phyloP scores from a whole-genome alignment of 495 filamentous ascomycete genomes.

The Aspergillus diversus region DNA sequence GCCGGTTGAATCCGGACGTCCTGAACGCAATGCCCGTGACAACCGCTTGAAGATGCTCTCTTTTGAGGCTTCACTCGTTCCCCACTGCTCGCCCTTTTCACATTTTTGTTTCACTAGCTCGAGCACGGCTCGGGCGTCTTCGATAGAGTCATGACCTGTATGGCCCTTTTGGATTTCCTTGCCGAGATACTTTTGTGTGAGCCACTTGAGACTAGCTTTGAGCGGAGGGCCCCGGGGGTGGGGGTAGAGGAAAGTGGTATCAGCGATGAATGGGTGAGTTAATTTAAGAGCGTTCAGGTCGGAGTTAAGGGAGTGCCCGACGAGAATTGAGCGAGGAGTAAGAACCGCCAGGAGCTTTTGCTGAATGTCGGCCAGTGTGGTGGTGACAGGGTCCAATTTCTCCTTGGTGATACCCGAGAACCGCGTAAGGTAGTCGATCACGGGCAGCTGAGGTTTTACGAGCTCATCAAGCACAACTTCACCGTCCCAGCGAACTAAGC shows the following conservation, averaged over 20 bases:
- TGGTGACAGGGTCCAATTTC: slow-evolving; percentile 79
- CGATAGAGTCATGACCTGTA: slow-evolving; percentile 84
- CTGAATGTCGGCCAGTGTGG: slow-evolving; percentile 84
- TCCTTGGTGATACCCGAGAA: slow-evolving; percentile 88
- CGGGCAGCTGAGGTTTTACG: slow-evolving; percentile 83
- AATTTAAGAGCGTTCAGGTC: slow-evolving; percentile 83
- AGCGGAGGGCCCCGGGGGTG: slow-evolving; percentile 76
- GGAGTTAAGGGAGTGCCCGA: slow-evolving; percentile 91
- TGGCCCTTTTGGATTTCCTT: slow-evolving; percentile 85
- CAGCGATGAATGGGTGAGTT: slow-evolving; percentile 89
- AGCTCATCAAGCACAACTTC: slow-evolving; percentile 82
- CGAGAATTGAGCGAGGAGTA: slow-evolving; percentile 73
- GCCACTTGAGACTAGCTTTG: slow-evolving; percentile 78
- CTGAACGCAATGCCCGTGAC: slow-evolving; percentile 60
- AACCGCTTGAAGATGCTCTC: slow-evolving; percentile 91
- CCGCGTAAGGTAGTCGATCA: slow-evolving; percentile 87
- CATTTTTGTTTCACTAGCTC: slow-evolving; percentile 95
- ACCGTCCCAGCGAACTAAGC: slow-evolving; percentile 83
- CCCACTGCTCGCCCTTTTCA: slow-evolving; percentile 85
- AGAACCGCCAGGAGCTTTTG: slow-evolving; percentile 70
- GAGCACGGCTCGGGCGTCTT: slow-evolving; percentile 87
- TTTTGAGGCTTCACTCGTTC: slow-evolving; percentile 68
- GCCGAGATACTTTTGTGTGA: slow-evolving; percentile 76
- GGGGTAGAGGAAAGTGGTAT: slow-evolving; percentile 84
- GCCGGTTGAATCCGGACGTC: slow-evolving; percentile 49